Percentiles rank a stretch among this genome's conserved stretches.
Evolutionary conservation across 176 grass and related monocot genomes (phyloP).

Genomic region (Phragmites australis): DNA sequence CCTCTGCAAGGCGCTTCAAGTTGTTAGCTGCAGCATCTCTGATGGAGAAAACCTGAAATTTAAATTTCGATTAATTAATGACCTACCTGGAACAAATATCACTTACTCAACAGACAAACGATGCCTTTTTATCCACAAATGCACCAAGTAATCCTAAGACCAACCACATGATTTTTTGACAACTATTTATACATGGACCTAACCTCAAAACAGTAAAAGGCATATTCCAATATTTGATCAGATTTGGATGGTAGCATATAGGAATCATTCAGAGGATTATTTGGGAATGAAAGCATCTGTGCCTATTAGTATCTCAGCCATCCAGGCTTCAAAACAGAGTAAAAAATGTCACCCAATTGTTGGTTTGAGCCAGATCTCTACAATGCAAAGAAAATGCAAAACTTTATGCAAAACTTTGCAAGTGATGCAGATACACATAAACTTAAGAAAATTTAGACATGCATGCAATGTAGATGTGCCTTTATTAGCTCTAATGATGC

Average conservation of each 20-base stretch:
- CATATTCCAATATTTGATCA: not conserved
- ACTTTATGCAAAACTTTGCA: not conserved
- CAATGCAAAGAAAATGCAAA: too few relatives aligned
- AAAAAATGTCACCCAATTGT: too few relatives aligned
- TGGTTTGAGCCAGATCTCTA: not conserved
- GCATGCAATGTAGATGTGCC: not conserved
- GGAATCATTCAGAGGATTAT: not conserved
- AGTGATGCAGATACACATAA: not conserved
- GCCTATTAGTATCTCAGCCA: not conserved
- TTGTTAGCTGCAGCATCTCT: slow-evolving; percentile 94
- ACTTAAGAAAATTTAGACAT: not conserved
- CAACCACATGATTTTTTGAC: not conserved
- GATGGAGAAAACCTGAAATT: slow-evolving; percentile 86
- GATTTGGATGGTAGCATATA: not conserved
- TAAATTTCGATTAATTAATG: not conserved
- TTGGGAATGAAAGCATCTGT: not conserved
- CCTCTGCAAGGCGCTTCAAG: slow-evolving; percentile 92
- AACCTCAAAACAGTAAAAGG: not conserved
- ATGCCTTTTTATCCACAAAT: not conserved
- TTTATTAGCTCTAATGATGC: not conserved
- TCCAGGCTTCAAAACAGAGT: not conserved
- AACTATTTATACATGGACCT: not conserved
- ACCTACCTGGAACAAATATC: too few relatives aligned
- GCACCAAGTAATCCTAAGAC: not conserved
- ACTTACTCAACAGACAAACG: too few relatives aligned